Evolutionary conservation across 345 rosid species (phyloP).

Genomic region (Streptanthus diversifolius): DNA sequence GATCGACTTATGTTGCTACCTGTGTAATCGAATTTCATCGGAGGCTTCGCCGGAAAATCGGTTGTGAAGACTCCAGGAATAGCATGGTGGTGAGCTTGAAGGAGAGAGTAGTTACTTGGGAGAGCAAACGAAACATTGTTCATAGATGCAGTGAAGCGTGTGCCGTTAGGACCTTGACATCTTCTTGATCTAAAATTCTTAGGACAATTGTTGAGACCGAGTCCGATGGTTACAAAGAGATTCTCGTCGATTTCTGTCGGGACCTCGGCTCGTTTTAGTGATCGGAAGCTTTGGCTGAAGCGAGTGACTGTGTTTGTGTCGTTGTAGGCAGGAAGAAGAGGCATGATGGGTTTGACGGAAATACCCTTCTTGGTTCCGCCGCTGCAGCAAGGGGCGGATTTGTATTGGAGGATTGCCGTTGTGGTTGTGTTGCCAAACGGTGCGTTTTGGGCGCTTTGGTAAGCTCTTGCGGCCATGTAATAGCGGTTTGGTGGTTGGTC

Average conservation of each 20-base stretch:
- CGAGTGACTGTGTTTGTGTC: conserved; percentile 72
- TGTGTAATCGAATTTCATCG: conserved; percentile 67
- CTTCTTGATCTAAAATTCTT: conserved; percentile 38
- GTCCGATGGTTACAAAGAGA: conserved; percentile 66
- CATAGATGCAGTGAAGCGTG: conserved; percentile 86
- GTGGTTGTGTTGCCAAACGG: conserved; percentile 86
- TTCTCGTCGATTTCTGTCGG: conserved; percentile 69
- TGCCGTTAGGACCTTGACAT: conserved; percentile 93
- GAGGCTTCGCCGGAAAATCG: conserved; percentile 76
- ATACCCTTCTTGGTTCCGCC: conserved; percentile 35
- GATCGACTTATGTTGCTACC: conserved; percentile 73
- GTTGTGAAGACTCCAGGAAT: conserved; percentile 82
- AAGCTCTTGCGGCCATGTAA: conserved; percentile 84
- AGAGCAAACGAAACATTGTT: conserved; percentile 81
- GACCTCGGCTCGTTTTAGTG: conserved; percentile 49
- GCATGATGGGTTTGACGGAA: conserved; percentile 53
- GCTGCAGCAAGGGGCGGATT: conserved; percentile 65
- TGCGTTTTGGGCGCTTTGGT: conserved; percentile 73
- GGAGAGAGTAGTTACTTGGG: conserved; percentile 62
- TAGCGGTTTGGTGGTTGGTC: conserved; percentile 67
- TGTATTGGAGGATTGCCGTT: conserved; percentile 89
- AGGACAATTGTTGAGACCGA: conserved; percentile 81
- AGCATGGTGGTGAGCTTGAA: conserved; percentile 65
- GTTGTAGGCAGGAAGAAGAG: conserved; percentile 66
- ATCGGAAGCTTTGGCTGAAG: conserved; percentile 50